phyloP scores from a whole-genome alignment of 108 stramenopile species.

The Mayamaea pseudoterrestris region DNA sequence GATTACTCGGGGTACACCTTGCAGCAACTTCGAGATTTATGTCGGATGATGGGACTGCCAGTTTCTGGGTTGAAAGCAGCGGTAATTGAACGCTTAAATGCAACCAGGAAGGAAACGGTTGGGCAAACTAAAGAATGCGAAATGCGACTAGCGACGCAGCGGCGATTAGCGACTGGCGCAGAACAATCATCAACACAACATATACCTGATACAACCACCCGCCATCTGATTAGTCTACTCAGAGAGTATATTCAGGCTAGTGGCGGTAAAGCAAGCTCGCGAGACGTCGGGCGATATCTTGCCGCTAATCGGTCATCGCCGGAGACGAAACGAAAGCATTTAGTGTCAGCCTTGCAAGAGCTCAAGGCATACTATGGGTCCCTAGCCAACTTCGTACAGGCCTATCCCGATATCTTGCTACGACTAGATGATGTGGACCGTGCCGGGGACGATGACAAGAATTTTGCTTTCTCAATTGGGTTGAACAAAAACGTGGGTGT shows the following conservation, averaged over 20 bases:
- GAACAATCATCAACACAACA: not conserved
- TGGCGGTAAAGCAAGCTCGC: slow-evolving; percentile 53
- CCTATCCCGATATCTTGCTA: slow-evolving; percentile 2
- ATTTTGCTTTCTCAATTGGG: too few relatives aligned
- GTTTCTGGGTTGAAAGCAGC: slow-evolving; percentile 58
- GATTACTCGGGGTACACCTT: slow-evolving; percentile 47
- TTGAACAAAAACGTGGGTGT: too few relatives aligned
- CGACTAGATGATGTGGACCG: not conserved
- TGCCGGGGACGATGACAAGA: too few relatives aligned
- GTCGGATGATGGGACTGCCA: slow-evolving; percentile 42
- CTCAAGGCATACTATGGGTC: slow-evolving; percentile 18
- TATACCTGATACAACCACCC: slow-evolving; percentile 1
- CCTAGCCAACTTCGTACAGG: slow-evolving; percentile 10
- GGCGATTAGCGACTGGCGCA: not conserved
- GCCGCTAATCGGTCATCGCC: slow-evolving; percentile 16
- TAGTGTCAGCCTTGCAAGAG: slow-evolving; percentile 16
- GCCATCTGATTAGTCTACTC: slow-evolving; percentile 22
- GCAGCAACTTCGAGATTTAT: slow-evolving; percentile 49
- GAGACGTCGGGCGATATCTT: slow-evolving; percentile 68
- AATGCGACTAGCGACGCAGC: not conserved
- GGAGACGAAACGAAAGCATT: not conserved
- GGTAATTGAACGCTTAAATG: slow-evolving; percentile 42
- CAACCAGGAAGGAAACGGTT: too few relatives aligned
- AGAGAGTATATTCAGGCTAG: slow-evolving; percentile 50
- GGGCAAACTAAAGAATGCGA: slow-evolving; percentile 17